Base-by-base conservation (phyloP, 164 flowering plant species). In the grape (Vitis vinifera) region DNA sequence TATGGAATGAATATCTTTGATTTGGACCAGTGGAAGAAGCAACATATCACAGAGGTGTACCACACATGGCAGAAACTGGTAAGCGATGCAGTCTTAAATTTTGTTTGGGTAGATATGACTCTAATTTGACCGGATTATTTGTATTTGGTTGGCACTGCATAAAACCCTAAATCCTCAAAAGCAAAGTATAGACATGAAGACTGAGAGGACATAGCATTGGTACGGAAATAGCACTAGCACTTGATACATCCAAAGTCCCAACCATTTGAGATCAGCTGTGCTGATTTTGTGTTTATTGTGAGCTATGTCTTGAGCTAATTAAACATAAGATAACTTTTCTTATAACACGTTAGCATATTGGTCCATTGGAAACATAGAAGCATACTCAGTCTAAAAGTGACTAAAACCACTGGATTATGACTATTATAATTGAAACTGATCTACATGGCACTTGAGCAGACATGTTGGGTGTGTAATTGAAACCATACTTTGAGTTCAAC, bases 1-100 rank as follows among this genome's bases (percentile, higher is more conserved):
- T 92, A 82, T 81, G 98, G 98, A 50, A 92, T 92, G 98, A 92
- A 93, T 69, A 60, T 93, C 44, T 89, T 93, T 71, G 97, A 93
- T 77, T 81, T 93, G 81, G 77, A 79, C 3, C 83, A 88, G 69
- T 93, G 98, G 97, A 88, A 70, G 80, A 82, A 76, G 72, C 90
- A 88, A 75, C 81, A 87, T 74, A 86, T 89, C 55, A 91, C 97
- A 4, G 87, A 81, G 29, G 86, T 88, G 16, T 89, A 93, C 78
- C 98, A 93, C 75, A 59, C 73, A 17, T 93, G 94, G 97, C 97
- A 88, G 80, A 86, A 83, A 68, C 82, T 89, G 90, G 98, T 93
- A 82, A 83, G 84, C 10, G 30, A 15, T 51, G 14, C 31, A 27
- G 17, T 60, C 49, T 8, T 62, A 11, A n/a, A 10, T 68, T 17